Evolutionary conservation across 192 early-diverging fungal species (phyloP), one percentile per base, ranked within the genome.

Genomic region (Jimgerdemannia flammicorona): DNA sequence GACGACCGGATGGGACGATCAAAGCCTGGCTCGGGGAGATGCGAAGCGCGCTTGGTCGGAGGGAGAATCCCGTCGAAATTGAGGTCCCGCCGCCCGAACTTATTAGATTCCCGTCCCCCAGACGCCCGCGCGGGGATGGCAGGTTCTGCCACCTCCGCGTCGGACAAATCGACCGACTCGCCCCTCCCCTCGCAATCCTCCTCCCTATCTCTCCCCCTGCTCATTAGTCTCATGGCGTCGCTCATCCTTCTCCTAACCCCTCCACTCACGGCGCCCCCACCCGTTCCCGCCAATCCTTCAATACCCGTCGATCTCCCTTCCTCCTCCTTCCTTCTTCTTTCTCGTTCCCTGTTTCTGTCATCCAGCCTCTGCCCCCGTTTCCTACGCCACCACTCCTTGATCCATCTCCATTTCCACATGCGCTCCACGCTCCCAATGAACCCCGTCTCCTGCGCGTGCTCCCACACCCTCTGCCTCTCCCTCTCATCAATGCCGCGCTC

Each of bases 391-490:
- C 49, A 59, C 49, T 59, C 49, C 14, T 59, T 59, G 14, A 59
- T 59, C 49, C 49, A 59, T 59, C 49, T 2, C 49, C 49, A 59
- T 70, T 64, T 9, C 77, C 65, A 66, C 14, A 44, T 79, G n/a
- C 18, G 17, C 43, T 49, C 19, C 4, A 19, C 54, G 43, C 70
- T 19, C 4, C 70, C 43, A 71, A 19, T 49, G 40, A 19, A 17
- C n/a, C 43, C 64, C 68, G 67, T 69, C 4, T 41, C 69, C 54
- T 44, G 43, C 6, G 42, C 20, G 19, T 40, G 43, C 49, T 76
- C 66, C 11, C 49, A 43, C 72, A 20, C 9, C 40, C 64, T 42
- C 3, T 65, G 4, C 41, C 72, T 59, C 14, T 65, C 41, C 42
- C 0, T 18, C 40, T 73, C 4, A 65, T 65, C 8, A 43, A 29